Percentiles rank a stretch among this genome's conserved stretches.
These are phyloP conservation scores for Polyplosphaeria fusca DNA, from an alignment of 495 filamentous ascomycete genomes.

Conservation along the genomic window DNA sequence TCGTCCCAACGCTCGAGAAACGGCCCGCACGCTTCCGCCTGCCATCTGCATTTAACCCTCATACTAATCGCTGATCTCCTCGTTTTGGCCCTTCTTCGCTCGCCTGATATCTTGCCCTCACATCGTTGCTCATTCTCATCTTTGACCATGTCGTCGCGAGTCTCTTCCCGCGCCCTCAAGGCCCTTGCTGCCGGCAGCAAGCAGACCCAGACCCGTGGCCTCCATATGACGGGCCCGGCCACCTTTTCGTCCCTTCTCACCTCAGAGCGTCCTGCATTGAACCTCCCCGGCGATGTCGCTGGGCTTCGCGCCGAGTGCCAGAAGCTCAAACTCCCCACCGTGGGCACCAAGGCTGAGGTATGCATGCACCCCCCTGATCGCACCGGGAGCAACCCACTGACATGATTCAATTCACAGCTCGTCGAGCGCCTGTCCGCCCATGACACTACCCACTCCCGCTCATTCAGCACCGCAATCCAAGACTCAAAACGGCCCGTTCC, in stretches of 20 bases:
- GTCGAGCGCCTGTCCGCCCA: constrained; percentile 51
- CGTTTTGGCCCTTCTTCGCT: neutral
- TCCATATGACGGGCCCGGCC: constrained; percentile 52
- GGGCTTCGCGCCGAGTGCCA: constrained; percentile 40
- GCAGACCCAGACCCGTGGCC: constrained; percentile 45
- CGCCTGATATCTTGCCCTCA: no score
- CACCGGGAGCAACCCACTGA: no score
- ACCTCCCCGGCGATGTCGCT: constrained; percentile 38
- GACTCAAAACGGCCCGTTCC: constrained; percentile 32
- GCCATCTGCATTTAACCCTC: no score
- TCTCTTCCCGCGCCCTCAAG: constrained; percentile 51
- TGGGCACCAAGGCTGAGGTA: constrained; percentile 51
- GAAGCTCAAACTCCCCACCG: constrained; percentile 51
- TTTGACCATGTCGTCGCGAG: constrained; percentile 48
- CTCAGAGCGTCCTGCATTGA: constrained; percentile 37
- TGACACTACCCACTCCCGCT: constrained; percentile 51
- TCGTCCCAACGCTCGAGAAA: no score
- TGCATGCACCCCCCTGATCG: constrained; percentile 36
- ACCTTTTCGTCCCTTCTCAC: constrained; percentile 42
- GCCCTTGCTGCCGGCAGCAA: constrained; percentile 44
- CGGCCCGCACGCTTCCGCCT: no score
- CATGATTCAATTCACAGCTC: no score
- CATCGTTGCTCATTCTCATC: neutral
- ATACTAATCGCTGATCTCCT: neutral
- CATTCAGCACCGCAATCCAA: constrained; percentile 54